Evolutionary conservation across 106 monocot genomes (phyloP), one percentile per base, ranked within the genome.

Genomic region (Alisma plantagoaquatica): DNA sequence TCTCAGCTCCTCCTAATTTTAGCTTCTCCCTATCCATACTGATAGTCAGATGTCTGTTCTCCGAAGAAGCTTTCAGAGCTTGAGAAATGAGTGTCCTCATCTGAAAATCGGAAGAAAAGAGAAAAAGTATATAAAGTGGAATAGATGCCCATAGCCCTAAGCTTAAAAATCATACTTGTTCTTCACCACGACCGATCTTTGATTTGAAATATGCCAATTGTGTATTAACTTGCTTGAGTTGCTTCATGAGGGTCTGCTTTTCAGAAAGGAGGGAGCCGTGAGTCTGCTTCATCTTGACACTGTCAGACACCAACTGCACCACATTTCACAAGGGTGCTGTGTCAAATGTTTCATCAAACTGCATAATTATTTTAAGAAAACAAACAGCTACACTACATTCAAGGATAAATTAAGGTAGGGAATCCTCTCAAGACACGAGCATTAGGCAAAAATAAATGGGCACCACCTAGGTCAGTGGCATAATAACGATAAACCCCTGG

Each of bases 231-330:
- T 82, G 84, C 42, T 85, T 77, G 46, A 98, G 73, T 64, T 89
- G 81, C 56, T 75, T 89, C 23, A 42, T 42, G 26, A 79, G 60
- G 20, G 70, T 41, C 71, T 89, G 81, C 66, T 82, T 98, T 51
- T 98, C 96, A 56, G 68, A 59, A 18, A 82, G 53, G 70, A 98
- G 84, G 68, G 70, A 85, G 26, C 69, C 66, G 60, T 78, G 67
- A 10, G 61, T 71, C 49, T 98, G 96, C 65, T 85, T 98, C 89
- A 81, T 75, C 71, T 79, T 98, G 78, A 98, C 81, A 61, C 81
- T 89, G 56, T 98, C 89, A 2, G 96, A 89, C 53, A 98, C 89
- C 38, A 98, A 67, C 89, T 96, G 81, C 18, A 25, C 63, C 4
- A 56, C 26, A 60, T 12, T 12, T 21, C 47, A 51, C 2, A 45